Conservation (phyloP, 202 grass and related monocot genomes). For the Sporobolus alterniflorus region DNA sequence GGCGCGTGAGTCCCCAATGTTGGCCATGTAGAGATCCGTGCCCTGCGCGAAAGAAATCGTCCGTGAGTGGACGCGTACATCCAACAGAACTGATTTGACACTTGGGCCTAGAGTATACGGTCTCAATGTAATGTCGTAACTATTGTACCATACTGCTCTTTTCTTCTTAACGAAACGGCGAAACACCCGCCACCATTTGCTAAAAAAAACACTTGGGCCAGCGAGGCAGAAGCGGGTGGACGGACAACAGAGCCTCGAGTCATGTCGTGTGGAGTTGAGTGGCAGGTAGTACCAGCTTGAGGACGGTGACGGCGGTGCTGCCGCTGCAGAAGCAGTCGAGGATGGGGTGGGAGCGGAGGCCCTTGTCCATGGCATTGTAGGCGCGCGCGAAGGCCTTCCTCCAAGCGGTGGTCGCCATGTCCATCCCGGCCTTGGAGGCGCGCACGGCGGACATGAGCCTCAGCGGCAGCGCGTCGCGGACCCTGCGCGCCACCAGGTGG, state of each 20-base stretch:
- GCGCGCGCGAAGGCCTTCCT: constrained; percentile 78
- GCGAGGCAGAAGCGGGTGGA: neutral
- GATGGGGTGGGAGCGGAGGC: constrained; percentile 79
- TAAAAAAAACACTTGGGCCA: constrained; percentile 31
- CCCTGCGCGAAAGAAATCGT: constrained; percentile 53
- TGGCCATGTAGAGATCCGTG: constrained; percentile 80
- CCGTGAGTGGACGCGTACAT: constrained; percentile 5
- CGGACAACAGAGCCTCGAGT: neutral
- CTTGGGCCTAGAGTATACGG: too few relatives aligned
- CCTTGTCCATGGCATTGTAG: constrained; percentile 94
- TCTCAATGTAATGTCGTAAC: too few relatives aligned
- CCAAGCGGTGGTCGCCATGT: constrained; percentile 56
- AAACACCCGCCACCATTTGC: too few relatives aligned
- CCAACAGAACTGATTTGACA: constrained; percentile 19
- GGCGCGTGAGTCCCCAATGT: constrained; percentile 89
- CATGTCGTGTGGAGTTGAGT: neutral
- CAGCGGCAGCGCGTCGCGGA: constrained; percentile 78
- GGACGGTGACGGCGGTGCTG: constrained; percentile 88
- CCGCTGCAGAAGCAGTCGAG: constrained; percentile 90
- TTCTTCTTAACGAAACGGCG: too few relatives aligned
- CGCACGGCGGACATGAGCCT: constrained; percentile 76
- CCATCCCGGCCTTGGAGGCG: constrained; percentile 36
- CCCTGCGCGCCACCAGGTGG: constrained; percentile 85
- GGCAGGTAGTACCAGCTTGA: constrained; percentile 77
- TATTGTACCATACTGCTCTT: too few relatives aligned